These are phyloP conservation scores for Clarireedia sp. DNA, from an alignment of 2,329 filamentous ascomycete genomes.

Conservation along the genomic window DNA sequence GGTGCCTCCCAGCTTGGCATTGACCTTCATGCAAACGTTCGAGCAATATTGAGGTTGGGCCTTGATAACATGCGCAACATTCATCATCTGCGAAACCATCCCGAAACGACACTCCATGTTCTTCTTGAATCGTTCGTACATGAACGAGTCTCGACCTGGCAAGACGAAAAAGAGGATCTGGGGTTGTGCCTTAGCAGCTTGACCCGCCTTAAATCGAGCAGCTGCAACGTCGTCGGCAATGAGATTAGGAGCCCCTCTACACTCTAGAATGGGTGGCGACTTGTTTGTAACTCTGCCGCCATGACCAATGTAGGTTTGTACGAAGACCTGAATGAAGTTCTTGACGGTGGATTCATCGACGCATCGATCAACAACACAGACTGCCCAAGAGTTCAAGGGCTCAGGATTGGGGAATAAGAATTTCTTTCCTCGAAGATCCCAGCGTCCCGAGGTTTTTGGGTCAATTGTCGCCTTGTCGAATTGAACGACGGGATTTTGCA, in stretches of 20 bases:
- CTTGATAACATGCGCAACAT: slow-evolving; percentile 59
- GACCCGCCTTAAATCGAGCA: slow-evolving; percentile 16
- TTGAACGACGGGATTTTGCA: slow-evolving; percentile 62
- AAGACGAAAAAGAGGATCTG: slow-evolving; percentile 78
- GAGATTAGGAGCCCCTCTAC: slow-evolving; percentile 9
- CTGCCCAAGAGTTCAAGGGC: slow-evolving; percentile 65
- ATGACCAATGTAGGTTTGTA: slow-evolving; percentile 50
- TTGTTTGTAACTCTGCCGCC: slow-evolving; percentile 47
- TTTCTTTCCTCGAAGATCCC: slow-evolving; percentile 78
- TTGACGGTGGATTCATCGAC: slow-evolving; percentile 40
- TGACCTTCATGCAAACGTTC: slow-evolving; percentile 95
- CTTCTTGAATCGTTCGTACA: slow-evolving; percentile 85
- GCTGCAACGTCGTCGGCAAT: slow-evolving; percentile 12
- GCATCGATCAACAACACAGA: slow-evolving; percentile 57
- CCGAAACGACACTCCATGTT: slow-evolving; percentile 77
- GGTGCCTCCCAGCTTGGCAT: slow-evolving; percentile 83
- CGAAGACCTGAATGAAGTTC: slow-evolving; percentile 52
- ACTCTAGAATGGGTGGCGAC: slow-evolving; percentile 35
- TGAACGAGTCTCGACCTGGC: slow-evolving; percentile 57
- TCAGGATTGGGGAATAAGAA: slow-evolving; percentile 59
- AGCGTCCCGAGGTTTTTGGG: slow-evolving; percentile 64
- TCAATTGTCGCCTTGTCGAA: slow-evolving; percentile 46
- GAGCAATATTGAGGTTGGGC: slow-evolving; percentile 77
- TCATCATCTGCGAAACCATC: slow-evolving; percentile 75
- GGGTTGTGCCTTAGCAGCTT: slow-evolving; percentile 34